Conservation (phyloP, 768 basidiomycete genomes). For the Tulasnella sp. region DNA sequence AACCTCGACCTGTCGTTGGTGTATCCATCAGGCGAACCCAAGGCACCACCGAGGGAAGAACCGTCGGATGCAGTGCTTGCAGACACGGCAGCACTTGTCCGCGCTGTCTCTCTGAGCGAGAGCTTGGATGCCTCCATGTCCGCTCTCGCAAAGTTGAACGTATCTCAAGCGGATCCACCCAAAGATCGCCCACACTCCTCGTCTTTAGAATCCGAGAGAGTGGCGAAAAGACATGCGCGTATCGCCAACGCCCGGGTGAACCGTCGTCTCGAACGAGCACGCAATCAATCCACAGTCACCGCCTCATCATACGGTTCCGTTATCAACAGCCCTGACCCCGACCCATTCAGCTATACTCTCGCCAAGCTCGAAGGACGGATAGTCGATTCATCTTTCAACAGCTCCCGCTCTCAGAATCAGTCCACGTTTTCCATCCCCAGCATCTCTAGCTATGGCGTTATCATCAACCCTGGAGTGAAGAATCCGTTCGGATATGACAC, state of each 20-base stretch:
- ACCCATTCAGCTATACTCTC: conserved; percentile 3
- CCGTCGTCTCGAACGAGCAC: not conserved
- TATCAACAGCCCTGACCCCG: not conserved
- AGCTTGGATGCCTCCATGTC: conserved; percentile 17
- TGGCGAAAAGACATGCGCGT: conserved; percentile 8
- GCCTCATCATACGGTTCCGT: not conserved
- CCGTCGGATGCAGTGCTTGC: too few species aligned
- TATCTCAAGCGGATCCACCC: not conserved
- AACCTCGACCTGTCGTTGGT: conserved; percentile 13
- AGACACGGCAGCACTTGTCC: too few species aligned
- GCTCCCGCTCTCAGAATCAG: not conserved
- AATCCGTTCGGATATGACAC: conserved; percentile 69
- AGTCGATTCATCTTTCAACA: not conserved
- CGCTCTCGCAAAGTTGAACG: conserved; percentile 12
- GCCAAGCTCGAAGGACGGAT: not conserved
- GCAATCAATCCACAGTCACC: not conserved
- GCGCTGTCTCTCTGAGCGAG: conserved; percentile 9
- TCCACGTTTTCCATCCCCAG: conserved; percentile 57
- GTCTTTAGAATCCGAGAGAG: not conserved
- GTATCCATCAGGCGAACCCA: not conserved
- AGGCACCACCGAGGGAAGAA: not conserved
- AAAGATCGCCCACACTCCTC: not conserved
- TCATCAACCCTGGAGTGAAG: conserved; percentile 44
- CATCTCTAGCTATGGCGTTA: conserved; percentile 63
- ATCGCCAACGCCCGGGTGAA: not conserved